phyloP scores from a whole-genome alignment of 768 basidiomycete genomes.

The Lentinula detonsa region DNA sequence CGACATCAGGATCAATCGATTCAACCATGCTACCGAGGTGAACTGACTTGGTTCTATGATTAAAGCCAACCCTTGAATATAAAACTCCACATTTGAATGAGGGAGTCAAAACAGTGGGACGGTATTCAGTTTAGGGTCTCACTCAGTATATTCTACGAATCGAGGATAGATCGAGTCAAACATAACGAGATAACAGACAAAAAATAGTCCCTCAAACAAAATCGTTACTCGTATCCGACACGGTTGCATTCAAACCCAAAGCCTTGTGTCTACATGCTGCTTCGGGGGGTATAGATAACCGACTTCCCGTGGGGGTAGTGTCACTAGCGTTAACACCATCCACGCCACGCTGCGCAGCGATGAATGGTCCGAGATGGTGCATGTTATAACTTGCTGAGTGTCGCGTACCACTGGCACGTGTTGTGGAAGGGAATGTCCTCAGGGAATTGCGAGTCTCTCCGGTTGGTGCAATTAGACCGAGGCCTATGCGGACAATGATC shows the following conservation, averaged over 20 bases:
- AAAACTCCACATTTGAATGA: too few species aligned
- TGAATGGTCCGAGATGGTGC: background rate
- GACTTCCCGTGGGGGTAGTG: background rate
- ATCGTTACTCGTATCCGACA: background rate
- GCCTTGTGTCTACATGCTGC: background rate
- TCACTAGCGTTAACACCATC: background rate
- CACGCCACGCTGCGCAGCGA: background rate
- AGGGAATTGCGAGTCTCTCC: background rate
- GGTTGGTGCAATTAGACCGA: constrained; percentile 22
- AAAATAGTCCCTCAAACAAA: background rate
- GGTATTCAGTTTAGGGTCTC: too few species aligned
- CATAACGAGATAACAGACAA: too few species aligned
- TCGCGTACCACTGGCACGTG: background rate
- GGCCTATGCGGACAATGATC: constrained; percentile 32
- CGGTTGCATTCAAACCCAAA: background rate
- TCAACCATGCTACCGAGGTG: too few species aligned
- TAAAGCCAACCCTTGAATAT: too few species aligned
- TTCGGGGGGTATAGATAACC: background rate
- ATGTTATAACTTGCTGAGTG: background rate
- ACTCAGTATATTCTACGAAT: too few species aligned
- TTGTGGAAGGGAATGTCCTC: background rate
- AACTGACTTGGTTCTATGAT: too few species aligned
- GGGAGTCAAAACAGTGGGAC: too few species aligned
- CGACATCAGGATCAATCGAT: too few species aligned
- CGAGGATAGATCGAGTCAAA: too few species aligned